Base-by-base conservation (phyloP, 75 land plant species). In the Isoetes taiwanensis region DNA sequence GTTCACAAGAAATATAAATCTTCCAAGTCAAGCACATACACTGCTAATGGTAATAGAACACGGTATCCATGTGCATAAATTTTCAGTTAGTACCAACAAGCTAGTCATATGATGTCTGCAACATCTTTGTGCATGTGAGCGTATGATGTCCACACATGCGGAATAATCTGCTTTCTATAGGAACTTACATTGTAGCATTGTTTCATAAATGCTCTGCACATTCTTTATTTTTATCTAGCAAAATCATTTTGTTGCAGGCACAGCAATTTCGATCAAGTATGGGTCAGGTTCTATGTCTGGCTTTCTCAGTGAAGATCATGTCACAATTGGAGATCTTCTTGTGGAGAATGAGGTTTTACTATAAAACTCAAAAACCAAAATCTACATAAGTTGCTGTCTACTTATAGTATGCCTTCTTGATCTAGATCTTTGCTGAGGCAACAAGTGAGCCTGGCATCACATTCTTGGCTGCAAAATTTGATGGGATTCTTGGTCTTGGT, bases 401-500 rank as follows among this genome's bases (percentile, higher is more conserved):
- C n/a, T n/a, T n/a, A n/a, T n/a, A n/a, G n/a, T n/a, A n/a, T n/a
- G n/a, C n/a, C n/a, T n/a, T n/a, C n/a, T 14, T 37, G 9, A 19
- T 46, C 5, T n/a, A 91, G 97, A 72, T 56, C 12, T 91, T 91
- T 48, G 76, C 87, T 23, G 97, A 91, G 61, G 79, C 86, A 8
- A 90, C 96, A 17, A 56, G 63, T 25, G 97, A 91, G 52, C 73
- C 78, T 30, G 75, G 89, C 43, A 53, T 87, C 20, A 64, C 79
- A 21, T 91, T 91, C 55, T 1, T 79, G 2, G 33, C 77, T 27
- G 85, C 89, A 21, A 87, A 79, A 58, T 91, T 91, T 57, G 97
- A 87, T 68, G 97, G 97, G 14, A 79, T 91, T 33, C 70, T 91
- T 58, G 97, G 97, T 21, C 89, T 91, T 57, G 97, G 97, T 5